Evolutionary conservation across 331 rosid species (phyloP).

Genomic region (Erythrophleum ivorense): DNA sequence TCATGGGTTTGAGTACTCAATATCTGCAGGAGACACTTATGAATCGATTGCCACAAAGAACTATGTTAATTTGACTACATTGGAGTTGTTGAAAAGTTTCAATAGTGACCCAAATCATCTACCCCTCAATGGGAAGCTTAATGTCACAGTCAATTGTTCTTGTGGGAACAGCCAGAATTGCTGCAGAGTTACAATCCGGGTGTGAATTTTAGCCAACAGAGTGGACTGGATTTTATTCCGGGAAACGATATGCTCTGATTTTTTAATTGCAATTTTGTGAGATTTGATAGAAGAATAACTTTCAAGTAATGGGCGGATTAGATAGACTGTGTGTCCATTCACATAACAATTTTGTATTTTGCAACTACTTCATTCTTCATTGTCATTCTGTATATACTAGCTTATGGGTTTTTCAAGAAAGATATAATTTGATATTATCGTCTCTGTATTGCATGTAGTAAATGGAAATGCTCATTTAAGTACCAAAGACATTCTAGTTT

Average conservation of each 20-base stretch:
- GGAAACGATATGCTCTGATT: neutral
- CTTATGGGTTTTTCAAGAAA: neutral
- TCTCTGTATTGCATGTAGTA: neutral
- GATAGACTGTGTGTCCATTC: too few species aligned
- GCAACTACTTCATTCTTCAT: neutral
- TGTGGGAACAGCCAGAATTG: neutral
- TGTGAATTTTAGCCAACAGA: neutral
- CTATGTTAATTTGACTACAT: neutral
- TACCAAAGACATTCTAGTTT: neutral
- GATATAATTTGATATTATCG: neutral
- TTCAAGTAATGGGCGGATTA: too few species aligned
- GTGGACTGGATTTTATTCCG: neutral
- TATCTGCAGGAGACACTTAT: neutral
- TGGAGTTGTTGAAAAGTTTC: neutral
- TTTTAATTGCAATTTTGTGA: neutral
- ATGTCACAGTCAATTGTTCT: neutral
- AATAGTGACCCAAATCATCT: slow-evolving; percentile 3
- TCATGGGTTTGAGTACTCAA: slow-evolving; percentile 14
- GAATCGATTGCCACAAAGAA: neutral
- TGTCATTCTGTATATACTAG: too few species aligned
- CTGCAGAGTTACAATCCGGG: neutral
- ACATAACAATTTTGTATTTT: too few species aligned
- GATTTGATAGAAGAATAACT: too few species aligned
- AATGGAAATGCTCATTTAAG: neutral
- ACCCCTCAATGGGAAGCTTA: slow-evolving; percentile 1